Evolutionary conservation across 768 basidiomycete genomes (phyloP).

Genomic region (Sporobolomyces phaffii): DNA sequence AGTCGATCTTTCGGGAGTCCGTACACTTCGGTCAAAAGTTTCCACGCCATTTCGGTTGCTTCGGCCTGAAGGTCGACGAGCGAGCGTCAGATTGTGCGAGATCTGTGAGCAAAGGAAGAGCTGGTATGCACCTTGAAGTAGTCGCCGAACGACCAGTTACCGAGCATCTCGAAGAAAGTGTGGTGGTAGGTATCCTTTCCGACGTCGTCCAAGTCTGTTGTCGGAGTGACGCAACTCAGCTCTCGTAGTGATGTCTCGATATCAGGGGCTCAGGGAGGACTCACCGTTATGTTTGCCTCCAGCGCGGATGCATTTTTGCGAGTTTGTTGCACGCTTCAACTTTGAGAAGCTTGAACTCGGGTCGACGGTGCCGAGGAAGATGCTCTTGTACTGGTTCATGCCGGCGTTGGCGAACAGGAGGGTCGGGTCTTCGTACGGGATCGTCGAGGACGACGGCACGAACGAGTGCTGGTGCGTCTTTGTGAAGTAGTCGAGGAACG

Average conservation of each 20-base stretch:
- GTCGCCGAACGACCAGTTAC: constrained; percentile 99
- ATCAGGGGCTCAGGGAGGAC: background rate
- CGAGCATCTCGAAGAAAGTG: constrained; percentile 85
- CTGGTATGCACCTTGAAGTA: constrained; percentile 79
- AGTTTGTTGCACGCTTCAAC: constrained; percentile 87
- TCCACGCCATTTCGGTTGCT: constrained; percentile 88
- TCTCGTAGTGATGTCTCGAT: too few species aligned
- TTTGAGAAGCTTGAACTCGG: constrained; percentile 85
- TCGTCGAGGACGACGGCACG: constrained; percentile 81
- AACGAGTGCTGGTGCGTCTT: constrained; percentile 65
- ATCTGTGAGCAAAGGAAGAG: background rate
- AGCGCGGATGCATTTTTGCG: constrained; percentile 96
- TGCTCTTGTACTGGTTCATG: constrained; percentile 77
- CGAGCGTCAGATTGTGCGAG: too few species aligned
- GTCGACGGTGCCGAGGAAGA: constrained; percentile 97
- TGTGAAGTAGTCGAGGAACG: constrained; percentile 83
- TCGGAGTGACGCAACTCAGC: background rate
- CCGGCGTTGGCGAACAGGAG: constrained; percentile 97
- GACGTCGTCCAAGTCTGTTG: constrained; percentile 97
- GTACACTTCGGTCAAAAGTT: constrained; percentile 82
- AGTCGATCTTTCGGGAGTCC: constrained; percentile 79
- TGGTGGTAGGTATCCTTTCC: constrained; percentile 93
- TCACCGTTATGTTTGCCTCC: constrained; percentile 95
- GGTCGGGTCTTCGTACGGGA: constrained; percentile 96
- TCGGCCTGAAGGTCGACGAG: constrained; percentile 61